phyloP scores from a whole-genome alignment of 2,329 filamentous ascomycete species.

The Teratosphaeria pseudoeucalypti region DNA sequence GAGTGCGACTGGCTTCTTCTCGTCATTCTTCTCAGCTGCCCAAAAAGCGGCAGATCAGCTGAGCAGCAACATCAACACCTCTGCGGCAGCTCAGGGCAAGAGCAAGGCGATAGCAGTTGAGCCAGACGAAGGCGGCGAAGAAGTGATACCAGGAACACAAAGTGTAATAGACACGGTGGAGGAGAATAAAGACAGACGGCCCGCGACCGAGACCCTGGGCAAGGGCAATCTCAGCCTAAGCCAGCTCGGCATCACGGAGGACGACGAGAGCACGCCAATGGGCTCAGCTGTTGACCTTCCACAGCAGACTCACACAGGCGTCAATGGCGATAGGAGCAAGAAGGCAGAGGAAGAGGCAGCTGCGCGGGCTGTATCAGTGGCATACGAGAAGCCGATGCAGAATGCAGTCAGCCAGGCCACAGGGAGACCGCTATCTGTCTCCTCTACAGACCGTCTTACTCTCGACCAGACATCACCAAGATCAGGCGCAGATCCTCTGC shows the following conservation, averaged over 20 bases:
- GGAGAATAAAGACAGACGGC: conserved; percentile 47
- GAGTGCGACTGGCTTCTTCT: conserved; percentile 65
- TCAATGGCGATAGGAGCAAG: conserved; percentile 26
- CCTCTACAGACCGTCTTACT: conserved; percentile 26
- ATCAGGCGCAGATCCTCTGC: conserved; percentile 48
- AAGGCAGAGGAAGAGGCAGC: conserved; percentile 50
- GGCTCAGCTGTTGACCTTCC: conserved; percentile 49
- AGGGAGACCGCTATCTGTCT: conserved; percentile 30
- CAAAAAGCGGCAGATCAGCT: conserved; percentile 78
- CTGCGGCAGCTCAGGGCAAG: conserved; percentile 37
- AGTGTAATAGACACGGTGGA: conserved; percentile 28
- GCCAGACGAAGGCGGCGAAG: conserved; percentile 25
- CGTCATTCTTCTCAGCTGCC: conserved; percentile 81
- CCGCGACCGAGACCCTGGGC: conserved; percentile 80
- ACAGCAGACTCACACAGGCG: conserved; percentile 41
- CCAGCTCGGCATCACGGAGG: conserved; percentile 65
- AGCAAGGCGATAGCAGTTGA: conserved; percentile 24
- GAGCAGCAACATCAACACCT: conserved; percentile 62
- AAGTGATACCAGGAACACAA: conserved; percentile 29
- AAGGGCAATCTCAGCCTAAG: conserved; percentile 80
- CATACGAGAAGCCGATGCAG: conserved; percentile 40
- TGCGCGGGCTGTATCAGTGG: conserved; percentile 50
- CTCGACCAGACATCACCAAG: conserved; percentile 55
- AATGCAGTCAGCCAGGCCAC: conserved; percentile 23
- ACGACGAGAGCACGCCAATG: conserved; percentile 46